These are phyloP conservation scores for Ophiocytium majus DNA, from an alignment of 352 stramenopile species.

Conservation along the genomic window DNA sequence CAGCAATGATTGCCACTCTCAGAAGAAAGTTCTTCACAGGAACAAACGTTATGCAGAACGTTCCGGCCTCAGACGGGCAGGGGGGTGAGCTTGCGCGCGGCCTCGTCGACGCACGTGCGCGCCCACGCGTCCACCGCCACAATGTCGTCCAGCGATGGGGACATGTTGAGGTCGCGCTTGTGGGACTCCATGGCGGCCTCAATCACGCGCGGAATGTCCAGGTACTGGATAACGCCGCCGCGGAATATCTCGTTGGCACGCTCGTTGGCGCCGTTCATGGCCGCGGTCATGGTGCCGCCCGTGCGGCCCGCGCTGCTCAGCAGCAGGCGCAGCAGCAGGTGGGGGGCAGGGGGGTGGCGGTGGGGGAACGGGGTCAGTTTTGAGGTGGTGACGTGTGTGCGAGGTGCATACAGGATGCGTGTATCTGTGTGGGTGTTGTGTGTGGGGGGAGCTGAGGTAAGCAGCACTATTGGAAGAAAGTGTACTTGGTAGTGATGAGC, in stretches of 20 bases:
- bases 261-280: conserved; percentile 79
- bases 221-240: conserved; percentile 62
- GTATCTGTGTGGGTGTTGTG: no score
- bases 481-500: no score
- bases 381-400: no score
- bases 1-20: no score
- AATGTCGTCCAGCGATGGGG: conserved; percentile 73
- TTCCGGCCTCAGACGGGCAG: conserved; percentile 29
- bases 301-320: conserved; percentile 60
- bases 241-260: conserved; percentile 75
- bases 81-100: conserved; percentile 36
- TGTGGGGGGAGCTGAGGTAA: no score
- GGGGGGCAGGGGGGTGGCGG: no score
- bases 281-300: conserved; percentile 75
- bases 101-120: conserved; percentile 46
- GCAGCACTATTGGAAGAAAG: no score
- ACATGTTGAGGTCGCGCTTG: conserved; percentile 68
- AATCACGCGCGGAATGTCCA: conserved; percentile 53
- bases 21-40: no score
- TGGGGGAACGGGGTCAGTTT: no score
- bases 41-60: no score
- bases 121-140: conserved; percentile 57
- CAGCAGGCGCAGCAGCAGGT: no score
- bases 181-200: conserved; percentile 70
- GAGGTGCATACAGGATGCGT: no score